Conservation (phyloP, 768 basidiomycete genomes). For the Leccinum rimulosum region DNA sequence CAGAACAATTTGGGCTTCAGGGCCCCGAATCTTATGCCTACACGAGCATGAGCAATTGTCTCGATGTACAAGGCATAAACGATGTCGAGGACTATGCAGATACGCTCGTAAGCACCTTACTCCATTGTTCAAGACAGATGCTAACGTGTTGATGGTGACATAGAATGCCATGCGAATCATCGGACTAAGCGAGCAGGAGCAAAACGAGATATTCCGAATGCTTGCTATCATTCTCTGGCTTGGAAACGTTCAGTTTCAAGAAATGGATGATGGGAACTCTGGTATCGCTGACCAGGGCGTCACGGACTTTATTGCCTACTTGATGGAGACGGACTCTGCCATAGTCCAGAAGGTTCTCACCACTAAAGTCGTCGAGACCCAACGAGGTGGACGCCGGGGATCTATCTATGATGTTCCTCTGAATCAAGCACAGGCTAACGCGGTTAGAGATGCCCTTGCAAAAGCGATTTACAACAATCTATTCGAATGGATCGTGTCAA, state of each 20-base stretch:
- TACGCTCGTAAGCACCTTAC: conserved; percentile 64
- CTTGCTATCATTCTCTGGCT: conserved; percentile 92
- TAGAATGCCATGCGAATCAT: conserved; percentile 94
- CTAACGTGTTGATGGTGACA: neutral
- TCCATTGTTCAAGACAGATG: conserved; percentile 1
- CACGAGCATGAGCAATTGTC: conserved; percentile 87
- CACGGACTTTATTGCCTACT: conserved; percentile 92
- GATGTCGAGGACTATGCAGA: conserved; percentile 85
- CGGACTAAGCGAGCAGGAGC: conserved; percentile 81
- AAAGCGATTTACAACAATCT: conserved; percentile 98
- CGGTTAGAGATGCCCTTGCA: conserved; percentile 88
- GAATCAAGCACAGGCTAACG: conserved; percentile 86
- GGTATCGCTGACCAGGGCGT: conserved; percentile 76
- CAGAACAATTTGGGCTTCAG: conserved; percentile 93
- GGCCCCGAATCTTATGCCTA: conserved; percentile 95
- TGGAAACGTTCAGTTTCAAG: conserved; percentile 89
- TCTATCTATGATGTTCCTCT: conserved; percentile 97
- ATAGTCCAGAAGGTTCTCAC: conserved; percentile 87
- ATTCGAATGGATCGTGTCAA: conserved; percentile 98
- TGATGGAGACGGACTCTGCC: conserved; percentile 83
- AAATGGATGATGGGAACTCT: conserved; percentile 89
- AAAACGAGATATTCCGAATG: conserved; percentile 90
- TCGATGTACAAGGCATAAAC: conserved; percentile 88
- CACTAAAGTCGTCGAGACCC: conserved; percentile 85
- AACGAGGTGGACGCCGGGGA: conserved; percentile 86